Base-by-base conservation (phyloP, 257 asterid species). In the Leptodermis oblonga region DNA sequence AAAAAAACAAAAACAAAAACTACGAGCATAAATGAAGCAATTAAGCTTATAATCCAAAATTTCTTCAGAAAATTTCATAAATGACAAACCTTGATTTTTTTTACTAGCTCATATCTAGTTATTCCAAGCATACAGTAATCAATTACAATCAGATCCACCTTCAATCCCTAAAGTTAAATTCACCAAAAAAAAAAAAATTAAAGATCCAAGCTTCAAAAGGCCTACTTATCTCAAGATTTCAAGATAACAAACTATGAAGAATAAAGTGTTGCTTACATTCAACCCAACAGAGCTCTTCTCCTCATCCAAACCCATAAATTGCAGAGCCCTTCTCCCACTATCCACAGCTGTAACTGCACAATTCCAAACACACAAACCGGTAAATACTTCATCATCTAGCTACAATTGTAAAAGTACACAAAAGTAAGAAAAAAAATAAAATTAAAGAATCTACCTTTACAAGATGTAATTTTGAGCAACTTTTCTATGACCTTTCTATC, bases 91-190 rank as follows among this genome's bases (percentile, higher is more conserved):
- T 92, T 92, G 73, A 92, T 87, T 76, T 87, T 92, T 70, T 87
- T 92, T 39, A 92, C 88, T 77, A 92, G 73, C 68, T 89, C 98
- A 74, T 83, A 92, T 22, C 96, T 96, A 67, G 95, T 89, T 97
- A 92, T 92, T 76, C 87, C 98, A 73, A 97, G 98, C 98, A 92
- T 92, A 79, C 92, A 92, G 58, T 92, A 92, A 73, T 92, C 98
- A 59, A 97, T 92, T 10, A 92, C 89, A 54, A 92, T 81, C 83
- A 92, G 79, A 83, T 92, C 95, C 68, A 92, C 98, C 84, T 92
- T 92, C 74, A 89, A 80, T 14, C 83, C 96, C 97, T 92, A 53
- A 23, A 68, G 79, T 36, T 41, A 62, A 63, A 68, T 30, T 28
- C 33, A 70, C 41, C 70, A 10, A n/a, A n/a, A 37, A 67, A 53